Evolutionary conservation across 176 grass and related monocot species (phyloP).

Genomic region (Oryza glumipatula): DNA sequence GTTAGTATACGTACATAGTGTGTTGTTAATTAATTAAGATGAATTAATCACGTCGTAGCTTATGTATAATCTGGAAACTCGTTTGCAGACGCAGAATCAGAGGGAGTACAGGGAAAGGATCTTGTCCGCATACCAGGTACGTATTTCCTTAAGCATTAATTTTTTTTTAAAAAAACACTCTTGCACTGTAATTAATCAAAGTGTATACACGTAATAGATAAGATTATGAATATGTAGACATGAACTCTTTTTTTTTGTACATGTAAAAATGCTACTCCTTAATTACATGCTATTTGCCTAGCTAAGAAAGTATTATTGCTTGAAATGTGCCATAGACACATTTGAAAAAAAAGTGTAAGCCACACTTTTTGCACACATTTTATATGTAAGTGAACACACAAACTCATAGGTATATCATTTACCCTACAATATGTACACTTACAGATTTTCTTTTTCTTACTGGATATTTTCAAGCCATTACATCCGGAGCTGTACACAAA

Average conservation of each 20-base stretch:
- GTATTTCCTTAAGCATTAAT: not conserved
- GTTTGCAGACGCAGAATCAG: not conserved
- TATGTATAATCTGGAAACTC: no score
- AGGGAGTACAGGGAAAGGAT: not conserved
- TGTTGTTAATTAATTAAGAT: not conserved
- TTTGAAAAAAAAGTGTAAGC: not conserved
- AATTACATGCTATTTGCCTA: no score
- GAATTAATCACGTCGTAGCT: not conserved
- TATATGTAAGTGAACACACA: not conserved
- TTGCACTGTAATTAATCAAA: not conserved
- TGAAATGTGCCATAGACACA: not conserved
- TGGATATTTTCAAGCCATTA: slow-evolving; percentile 50
- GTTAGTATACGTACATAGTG: no score
- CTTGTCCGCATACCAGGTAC: not conserved
- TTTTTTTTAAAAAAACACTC: not conserved
- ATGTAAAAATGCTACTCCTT: no score
- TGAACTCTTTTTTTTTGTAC: no score
- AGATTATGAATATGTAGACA: not conserved
- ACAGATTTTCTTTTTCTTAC: not conserved
- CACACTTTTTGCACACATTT: not conserved
- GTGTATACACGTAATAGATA: not conserved
- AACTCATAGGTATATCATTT: not conserved
- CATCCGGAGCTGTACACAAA: slow-evolving; percentile 59
- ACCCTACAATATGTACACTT: not conserved
- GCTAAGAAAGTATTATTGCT: no score